Conservation (phyloP, 2,329 filamentous ascomycete species). For the Cladophialophora immunda region DNA sequence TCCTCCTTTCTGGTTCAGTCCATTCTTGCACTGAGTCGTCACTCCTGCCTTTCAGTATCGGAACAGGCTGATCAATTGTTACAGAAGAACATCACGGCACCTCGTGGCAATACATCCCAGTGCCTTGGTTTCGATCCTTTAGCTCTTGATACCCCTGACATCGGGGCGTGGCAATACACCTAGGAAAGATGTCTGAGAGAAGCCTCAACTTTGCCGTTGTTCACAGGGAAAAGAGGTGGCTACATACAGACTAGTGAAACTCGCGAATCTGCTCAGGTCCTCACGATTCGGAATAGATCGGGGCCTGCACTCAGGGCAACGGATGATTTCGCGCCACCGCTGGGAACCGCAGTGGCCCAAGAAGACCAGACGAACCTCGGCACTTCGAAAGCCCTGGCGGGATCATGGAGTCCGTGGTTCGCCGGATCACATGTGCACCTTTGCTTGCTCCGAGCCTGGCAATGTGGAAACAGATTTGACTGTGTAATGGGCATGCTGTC, state of each 20-base stretch:
- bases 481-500: not conserved
- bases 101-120: conserved; percentile 47
- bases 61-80: not conserved
- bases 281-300: conserved; percentile 5
- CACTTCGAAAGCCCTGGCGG: not conserved
- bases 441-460: not conserved
- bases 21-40: not conserved
- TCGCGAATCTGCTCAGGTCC: not conserved
- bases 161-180: conserved; percentile 53
- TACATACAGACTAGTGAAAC: not conserved
- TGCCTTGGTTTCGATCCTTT: conserved; percentile 53
- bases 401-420: not conserved
- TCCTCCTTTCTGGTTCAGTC: not conserved
- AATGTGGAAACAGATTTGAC: not conserved
- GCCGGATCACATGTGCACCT: not conserved
- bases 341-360: not conserved
- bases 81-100: conserved; percentile 50
- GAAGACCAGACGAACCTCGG: not conserved
- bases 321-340: not conserved
- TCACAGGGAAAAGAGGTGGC: not conserved
- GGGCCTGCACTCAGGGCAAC: not conserved
- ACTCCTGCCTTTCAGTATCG: not conserved
- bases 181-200: conserved; percentile 38
- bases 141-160: conserved; percentile 43
- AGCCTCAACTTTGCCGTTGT: not conserved